phyloP scores from a whole-genome alignment of 208 protist genomes.

The Trypanosoma rangeli region DNA sequence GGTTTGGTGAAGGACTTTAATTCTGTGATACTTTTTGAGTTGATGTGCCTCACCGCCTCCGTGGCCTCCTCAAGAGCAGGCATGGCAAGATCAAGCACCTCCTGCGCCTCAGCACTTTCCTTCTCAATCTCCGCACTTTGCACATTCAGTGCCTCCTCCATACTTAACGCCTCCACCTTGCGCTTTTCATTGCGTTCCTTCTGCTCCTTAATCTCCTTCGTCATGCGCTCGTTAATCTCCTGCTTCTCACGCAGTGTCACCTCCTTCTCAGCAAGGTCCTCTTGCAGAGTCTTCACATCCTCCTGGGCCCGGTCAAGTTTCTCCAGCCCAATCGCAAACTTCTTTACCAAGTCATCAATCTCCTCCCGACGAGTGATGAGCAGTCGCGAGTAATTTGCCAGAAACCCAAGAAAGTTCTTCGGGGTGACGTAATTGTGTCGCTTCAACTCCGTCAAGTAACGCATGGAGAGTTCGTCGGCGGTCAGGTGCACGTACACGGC shows the following conservation, averaged over 20 bases:
- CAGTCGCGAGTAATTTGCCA: conserved; percentile 95
- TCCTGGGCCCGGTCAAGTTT: conserved; percentile 95
- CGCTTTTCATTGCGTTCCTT: conserved; percentile 90
- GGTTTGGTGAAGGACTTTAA: conserved; percentile 97
- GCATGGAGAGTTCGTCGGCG: conserved; percentile 81
- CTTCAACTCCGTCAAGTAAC: conserved; percentile 93
- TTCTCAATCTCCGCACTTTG: conserved; percentile 91
- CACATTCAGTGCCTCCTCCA: conserved; percentile 90
- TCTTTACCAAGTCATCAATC: conserved; percentile 94
- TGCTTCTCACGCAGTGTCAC: conserved; percentile 95
- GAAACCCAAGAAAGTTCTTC: conserved; percentile 99
- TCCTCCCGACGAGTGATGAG: conserved; percentile 93
- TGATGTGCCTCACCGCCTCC: conserved; percentile 95
- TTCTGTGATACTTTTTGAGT: conserved; percentile 96
- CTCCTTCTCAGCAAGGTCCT: conserved; percentile 94
- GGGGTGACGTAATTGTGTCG: conserved; percentile 98
- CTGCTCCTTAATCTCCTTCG: conserved; percentile 88
- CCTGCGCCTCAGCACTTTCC: conserved; percentile 93
- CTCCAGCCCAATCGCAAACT: conserved; percentile 96
- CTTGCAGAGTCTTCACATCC: conserved; percentile 96
- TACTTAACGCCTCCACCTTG: conserved; percentile 86
- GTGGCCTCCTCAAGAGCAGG: conserved; percentile 96
- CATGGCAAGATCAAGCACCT: conserved; percentile 95
- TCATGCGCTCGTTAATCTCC: conserved; percentile 92
- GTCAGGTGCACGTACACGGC: conserved; percentile 96